Conservation (phyloP, 345 rosid genomes). For the Ceriops tagal region DNA sequence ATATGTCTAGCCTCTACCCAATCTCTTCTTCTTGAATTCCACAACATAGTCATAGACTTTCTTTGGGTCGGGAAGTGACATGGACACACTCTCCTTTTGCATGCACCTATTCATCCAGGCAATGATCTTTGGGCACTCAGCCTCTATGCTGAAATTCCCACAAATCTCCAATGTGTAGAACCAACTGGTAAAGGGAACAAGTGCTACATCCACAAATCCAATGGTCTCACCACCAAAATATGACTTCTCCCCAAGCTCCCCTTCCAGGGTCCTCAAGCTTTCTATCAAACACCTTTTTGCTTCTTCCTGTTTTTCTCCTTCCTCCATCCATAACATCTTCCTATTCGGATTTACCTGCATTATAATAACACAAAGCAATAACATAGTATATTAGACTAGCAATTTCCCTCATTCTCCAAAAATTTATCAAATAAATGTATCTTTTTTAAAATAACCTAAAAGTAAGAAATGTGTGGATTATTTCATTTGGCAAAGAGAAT, state of each 20-base stretch:
- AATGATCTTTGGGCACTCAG: slow-evolving; percentile 13
- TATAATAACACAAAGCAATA: neutral
- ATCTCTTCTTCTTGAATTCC: neutral
- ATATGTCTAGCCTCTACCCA: neutral
- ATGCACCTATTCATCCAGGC: slow-evolving; percentile 15
- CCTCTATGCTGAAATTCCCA: slow-evolving; percentile 15
- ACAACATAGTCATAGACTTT: neutral
- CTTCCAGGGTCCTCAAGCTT: slow-evolving; percentile 4
- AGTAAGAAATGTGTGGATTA: too few relatives aligned
- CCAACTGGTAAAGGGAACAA: slow-evolving; percentile 8
- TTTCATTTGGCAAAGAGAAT: too few relatives aligned
- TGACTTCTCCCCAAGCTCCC: slow-evolving; percentile 10
- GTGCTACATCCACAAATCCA: slow-evolving; percentile 14
- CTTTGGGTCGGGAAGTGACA: slow-evolving; percentile 10
- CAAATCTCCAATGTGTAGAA: neutral
- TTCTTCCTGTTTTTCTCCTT: slow-evolving; percentile 4
- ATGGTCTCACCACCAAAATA: slow-evolving; percentile 7
- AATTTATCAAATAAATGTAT: too few relatives aligned
- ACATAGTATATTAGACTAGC: too few relatives aligned
- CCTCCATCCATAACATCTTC: slow-evolving; percentile 12
- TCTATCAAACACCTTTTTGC: slow-evolving; percentile 7
- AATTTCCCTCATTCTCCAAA: too few relatives aligned
- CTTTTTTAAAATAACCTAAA: too few relatives aligned
- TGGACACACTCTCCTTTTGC: slow-evolving; percentile 11
- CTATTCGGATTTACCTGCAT: slow-evolving; percentile 4